Percentiles rank a stretch among this genome's conserved stretches.
These are phyloP conservation scores for Cucurbita moschata DNA, from an alignment of 306 rosid species.

Conservation along the genomic window DNA sequence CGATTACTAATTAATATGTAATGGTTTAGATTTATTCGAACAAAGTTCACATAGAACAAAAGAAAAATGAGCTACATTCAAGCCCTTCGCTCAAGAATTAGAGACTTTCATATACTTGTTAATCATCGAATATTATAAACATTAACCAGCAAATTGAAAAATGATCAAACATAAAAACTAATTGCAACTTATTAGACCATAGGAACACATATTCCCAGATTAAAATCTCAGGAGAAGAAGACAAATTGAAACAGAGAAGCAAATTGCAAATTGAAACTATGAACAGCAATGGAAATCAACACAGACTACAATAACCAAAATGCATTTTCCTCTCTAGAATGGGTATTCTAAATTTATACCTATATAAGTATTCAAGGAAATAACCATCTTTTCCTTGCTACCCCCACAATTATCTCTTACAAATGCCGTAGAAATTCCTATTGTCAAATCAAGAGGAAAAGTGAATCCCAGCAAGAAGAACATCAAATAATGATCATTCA, in stretches of 20 bases:
- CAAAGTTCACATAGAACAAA: no score
- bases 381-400: background rate
- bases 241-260: background rate
- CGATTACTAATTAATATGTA: no score
- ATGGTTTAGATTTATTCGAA: no score
- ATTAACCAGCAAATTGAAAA: background rate
- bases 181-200: background rate
- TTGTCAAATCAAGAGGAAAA: no score
- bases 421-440: no score
- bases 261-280: background rate
- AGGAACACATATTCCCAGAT: background rate
- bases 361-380: background rate
- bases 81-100: no score
- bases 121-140: background rate
- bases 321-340: background rate
- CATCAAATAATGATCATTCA: no score
- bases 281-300: no score
- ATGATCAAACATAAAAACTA: background rate
- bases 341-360: no score
- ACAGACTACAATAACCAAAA: background rate
- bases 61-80: no score
- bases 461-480: background rate
- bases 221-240: background rate
- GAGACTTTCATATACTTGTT: no score
- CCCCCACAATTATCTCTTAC: background rate